Conservation (phyloP, 345 rosid species). For the Draba incana region DNA sequence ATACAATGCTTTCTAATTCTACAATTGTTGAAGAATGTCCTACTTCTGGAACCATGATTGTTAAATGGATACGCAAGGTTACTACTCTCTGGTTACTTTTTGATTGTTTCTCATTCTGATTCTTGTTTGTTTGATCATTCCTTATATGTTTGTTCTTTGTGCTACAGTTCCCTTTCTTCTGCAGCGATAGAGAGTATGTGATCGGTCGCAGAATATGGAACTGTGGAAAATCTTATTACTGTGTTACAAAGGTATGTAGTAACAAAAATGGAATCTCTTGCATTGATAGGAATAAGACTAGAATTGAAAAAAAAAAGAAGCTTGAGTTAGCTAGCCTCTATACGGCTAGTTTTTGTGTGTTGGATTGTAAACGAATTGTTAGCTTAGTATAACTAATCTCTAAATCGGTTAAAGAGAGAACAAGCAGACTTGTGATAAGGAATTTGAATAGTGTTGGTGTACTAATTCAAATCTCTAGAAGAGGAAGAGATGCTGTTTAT, state of each 20-base stretch:
- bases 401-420: background rate
- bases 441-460: background rate
- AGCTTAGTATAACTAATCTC: background rate
- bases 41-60: conserved; percentile 72
- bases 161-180: conserved; percentile 80
- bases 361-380: background rate
- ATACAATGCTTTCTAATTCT: conserved; percentile 71
- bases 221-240: conserved; percentile 59
- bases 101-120: background rate
- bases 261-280: background rate
- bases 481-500: background rate
- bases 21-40: conserved; percentile 60
- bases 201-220: conserved; percentile 85
- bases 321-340: no score
- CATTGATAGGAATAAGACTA: conserved; percentile 9
- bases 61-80: conserved; percentile 85
- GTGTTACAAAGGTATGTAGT: conserved; percentile 76
- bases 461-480: background rate
- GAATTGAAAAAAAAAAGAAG: background rate
- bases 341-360: no score
- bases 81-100: conserved; percentile 3
- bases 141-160: conserved; percentile 14
- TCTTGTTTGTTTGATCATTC: background rate
- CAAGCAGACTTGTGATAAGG: background rate
- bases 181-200: conserved; percentile 83